A percentile compares a stretch with the other conserved stretches of the same genome.
These are phyloP conservation scores for Scenedesmus sp. DNA, from an alignment of 163 green algal species.

Conservation along the genomic window DNA sequence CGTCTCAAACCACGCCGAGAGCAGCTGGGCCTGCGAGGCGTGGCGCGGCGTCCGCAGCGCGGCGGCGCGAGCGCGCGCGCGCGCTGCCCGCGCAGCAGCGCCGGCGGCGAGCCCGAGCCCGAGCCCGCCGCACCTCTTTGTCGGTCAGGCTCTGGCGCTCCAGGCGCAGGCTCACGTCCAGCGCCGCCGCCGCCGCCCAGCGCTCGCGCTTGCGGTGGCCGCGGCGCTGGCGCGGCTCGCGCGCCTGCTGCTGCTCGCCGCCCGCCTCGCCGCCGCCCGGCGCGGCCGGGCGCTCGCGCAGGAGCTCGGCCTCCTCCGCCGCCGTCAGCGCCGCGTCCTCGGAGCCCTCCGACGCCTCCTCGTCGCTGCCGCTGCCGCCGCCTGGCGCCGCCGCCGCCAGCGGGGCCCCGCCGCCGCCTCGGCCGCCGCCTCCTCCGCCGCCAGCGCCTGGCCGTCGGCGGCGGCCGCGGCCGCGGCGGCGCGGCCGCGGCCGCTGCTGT, in stretches of 20 bases:
- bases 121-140: slow-evolving; percentile 29
- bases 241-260: background rate
- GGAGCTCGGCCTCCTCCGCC: slow-evolving; percentile 32
- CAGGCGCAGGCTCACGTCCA: slow-evolving; percentile 42
- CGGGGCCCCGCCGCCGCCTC: no score
- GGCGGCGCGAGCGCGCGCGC: no score
- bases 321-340: slow-evolving; percentile 28
- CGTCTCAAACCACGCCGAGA: slow-evolving; percentile 21
- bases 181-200: slow-evolving; percentile 5
- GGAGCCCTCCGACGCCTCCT: background rate
- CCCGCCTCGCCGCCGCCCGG: background rate
- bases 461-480: background rate
- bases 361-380: background rate
- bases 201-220: slow-evolving; percentile 6
- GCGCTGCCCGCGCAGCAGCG: background rate
- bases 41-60: background rate
- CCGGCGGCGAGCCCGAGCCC: background rate
- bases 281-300: background rate
- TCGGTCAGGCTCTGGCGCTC: slow-evolving; percentile 44
- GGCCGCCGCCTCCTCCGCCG: slow-evolving; percentile 36
- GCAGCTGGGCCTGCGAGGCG: background rate
- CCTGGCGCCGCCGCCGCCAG: no score
- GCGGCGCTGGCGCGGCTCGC: slow-evolving; percentile 5
- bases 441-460: slow-evolving; percentile 3
- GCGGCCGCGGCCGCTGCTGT: background rate